Evolutionary conservation across 176 grass and related monocot species (phyloP).

Genomic region (Otatea glauca): DNA sequence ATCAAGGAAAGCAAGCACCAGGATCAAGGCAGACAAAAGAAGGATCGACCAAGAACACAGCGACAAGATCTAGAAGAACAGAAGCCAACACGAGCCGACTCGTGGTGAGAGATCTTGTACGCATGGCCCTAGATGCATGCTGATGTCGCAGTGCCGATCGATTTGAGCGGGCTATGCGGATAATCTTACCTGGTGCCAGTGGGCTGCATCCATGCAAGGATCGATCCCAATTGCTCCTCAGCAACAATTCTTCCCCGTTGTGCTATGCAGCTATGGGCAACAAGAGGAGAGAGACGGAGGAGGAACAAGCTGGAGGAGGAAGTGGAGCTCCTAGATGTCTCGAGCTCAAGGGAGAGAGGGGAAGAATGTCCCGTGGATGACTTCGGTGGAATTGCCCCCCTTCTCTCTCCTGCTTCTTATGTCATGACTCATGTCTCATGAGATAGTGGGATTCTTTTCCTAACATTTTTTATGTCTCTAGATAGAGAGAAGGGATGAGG

Average conservation of each 20-base stretch:
- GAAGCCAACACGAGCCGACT: constrained; percentile 22
- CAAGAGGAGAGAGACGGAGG: background rate
- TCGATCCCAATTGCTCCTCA: constrained; percentile 41
- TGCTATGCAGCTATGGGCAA: constrained; percentile 25
- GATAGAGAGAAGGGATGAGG: background rate
- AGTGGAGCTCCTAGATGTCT: constrained; percentile 26
- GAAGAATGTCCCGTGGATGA: constrained; percentile 57
- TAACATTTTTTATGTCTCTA: constrained; percentile 44
- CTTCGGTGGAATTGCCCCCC: constrained; percentile 51
- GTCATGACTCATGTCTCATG: constrained; percentile 40
- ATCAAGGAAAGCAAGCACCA: constrained; percentile 37
- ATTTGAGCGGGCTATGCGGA: constrained; percentile 33
- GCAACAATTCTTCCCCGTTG: constrained; percentile 10
- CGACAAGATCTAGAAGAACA: constrained; percentile 45
- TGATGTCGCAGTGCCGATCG: background rate
- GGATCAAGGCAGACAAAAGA: constrained; percentile 38
- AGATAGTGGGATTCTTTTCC: constrained; percentile 62
- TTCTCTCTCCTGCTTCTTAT: constrained; percentile 45
- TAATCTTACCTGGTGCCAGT: constrained; percentile 77
- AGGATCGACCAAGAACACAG: constrained; percentile 36
- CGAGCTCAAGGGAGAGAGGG: constrained; percentile 35
- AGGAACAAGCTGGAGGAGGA: background rate
- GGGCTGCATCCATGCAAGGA: constrained; percentile 81
- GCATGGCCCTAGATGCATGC: constrained; percentile 24
- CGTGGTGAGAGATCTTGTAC: constrained; percentile 37